phyloP scores from a whole-genome alignment of 352 stramenopile genomes.

The Phytophthora europaea region DNA sequence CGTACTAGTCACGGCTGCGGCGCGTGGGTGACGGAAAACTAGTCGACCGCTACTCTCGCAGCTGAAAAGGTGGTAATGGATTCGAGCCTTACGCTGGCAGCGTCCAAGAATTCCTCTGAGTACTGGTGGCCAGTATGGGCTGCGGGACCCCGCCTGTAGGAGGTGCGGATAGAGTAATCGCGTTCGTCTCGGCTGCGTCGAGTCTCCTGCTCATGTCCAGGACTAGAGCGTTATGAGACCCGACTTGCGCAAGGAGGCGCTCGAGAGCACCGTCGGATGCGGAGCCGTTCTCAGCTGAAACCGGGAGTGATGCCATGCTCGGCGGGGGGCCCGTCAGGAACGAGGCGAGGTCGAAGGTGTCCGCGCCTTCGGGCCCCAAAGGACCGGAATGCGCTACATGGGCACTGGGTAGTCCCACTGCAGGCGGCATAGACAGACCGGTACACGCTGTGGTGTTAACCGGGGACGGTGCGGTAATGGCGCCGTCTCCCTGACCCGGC shows the following conservation, averaged over 20 bases:
- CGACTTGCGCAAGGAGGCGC: neutral
- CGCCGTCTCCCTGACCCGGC: no score
- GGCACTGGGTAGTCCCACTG: neutral
- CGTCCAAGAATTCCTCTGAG: neutral
- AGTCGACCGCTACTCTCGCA: neutral
- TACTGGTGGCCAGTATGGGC: no score
- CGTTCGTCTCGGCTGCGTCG: neutral
- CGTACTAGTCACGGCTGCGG: neutral
- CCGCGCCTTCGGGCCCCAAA: neutral
- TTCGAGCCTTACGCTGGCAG: neutral
- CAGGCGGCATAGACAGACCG: no score
- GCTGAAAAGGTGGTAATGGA: neutral
- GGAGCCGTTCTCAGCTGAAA: no score
- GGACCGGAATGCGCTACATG: neutral
- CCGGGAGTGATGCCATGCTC: no score
- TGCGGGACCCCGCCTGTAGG: no score
- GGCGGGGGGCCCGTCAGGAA: neutral
- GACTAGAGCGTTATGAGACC: neutral
- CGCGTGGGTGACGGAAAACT: neutral
- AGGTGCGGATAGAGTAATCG: neutral
- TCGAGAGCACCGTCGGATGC: neutral
- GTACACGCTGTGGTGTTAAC: no score
- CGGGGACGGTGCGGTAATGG: no score
- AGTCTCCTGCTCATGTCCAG: neutral
- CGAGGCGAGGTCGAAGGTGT: neutral